A percentile compares a stretch with the other conserved stretches of the same genome.
Evolutionary conservation across 192 early-diverging fungal species (phyloP).

Genomic region (Gorgonomyces haynaldii): DNA sequence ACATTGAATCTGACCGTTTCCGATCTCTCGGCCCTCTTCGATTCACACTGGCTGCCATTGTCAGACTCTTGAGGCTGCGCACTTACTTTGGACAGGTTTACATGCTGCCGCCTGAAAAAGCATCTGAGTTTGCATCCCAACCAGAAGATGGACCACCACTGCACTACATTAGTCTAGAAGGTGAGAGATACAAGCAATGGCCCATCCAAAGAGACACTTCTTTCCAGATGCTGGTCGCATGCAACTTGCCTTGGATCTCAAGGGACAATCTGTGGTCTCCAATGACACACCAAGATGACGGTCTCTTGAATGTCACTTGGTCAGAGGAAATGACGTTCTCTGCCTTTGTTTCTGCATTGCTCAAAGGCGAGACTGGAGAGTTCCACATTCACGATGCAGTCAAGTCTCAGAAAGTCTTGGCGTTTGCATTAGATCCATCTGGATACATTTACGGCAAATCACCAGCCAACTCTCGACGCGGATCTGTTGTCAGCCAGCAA

Average conservation of each 20-base stretch:
- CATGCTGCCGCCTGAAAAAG: conserved; percentile 30
- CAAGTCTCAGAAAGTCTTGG: conserved; percentile 30
- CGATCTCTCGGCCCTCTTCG: conserved; percentile 28
- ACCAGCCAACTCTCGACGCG: too few relatives aligned
- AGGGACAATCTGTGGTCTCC: conserved; percentile 37
- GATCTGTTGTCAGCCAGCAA: too few relatives aligned
- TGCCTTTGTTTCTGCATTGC: conserved; percentile 28
- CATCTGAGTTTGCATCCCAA: not conserved
- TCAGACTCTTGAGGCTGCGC: conserved; percentile 46
- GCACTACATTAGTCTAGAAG: conserved; percentile 1
- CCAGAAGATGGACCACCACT: conserved; percentile 13
- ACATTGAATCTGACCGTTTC: conserved; percentile 36
- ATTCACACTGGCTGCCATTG: conserved; percentile 24
- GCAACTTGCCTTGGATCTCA: conserved; percentile 52
- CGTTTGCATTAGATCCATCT: conserved; percentile 49
- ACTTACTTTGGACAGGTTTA: conserved; percentile 48
- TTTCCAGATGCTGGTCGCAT: conserved; percentile 31
- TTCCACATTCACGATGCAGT: conserved; percentile 34
- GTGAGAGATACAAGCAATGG: conserved; percentile 23
- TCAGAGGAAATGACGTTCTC: conserved; percentile 27
- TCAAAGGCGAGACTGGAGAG: conserved; percentile 25
- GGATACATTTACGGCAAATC: not conserved
- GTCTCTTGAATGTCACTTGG: conserved; percentile 38
- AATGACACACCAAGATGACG: conserved; percentile 35
- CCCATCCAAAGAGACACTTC: conserved; percentile 38